Evolutionary conservation across 257 asterid genomes (phyloP), one percentile per base, ranked within the genome.

Genomic region (Paulownia fortunei): DNA sequence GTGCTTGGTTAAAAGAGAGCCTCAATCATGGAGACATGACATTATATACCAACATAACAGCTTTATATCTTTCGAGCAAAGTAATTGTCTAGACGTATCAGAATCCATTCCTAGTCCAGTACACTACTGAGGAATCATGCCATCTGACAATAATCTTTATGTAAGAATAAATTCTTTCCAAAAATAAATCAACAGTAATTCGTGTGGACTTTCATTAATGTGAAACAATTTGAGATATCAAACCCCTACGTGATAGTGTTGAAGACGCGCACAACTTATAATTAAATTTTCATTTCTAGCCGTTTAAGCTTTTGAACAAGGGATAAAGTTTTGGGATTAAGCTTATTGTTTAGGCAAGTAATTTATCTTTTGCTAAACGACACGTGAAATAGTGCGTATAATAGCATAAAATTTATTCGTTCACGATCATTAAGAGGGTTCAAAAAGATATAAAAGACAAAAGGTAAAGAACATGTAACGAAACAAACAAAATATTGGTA

Each of bases 31-130:
- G 64, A 63, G 78, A 81, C 81, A 69, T 61, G 69, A 76, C 44
- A n/a, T 12, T 52, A 76, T 81, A 75, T 69, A 61, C 54, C 54
- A 37, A 55, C 61, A 36, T 41, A 64, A 56, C 3, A 42, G 55
- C 78, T 76, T 76, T 76, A 16, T 69, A 76, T 76, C 42, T 59
- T 69, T 62, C 7, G 54, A 61, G 19, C 54, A n/a, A 27, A 80
- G 21, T 41, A 66, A 60, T 24, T 61, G 36, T 51, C 10, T 9
- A 76, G 64, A 81, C 78, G 84, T 73, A 69, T 81, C 81, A 52
- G 74, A 76, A 76, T 76, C 68, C 62, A 59, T 70, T 61, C 39
- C 3, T 52, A 47, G 10, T 26, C 51, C 47, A 47, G 19, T 26
- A 3, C 23, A 56, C 23, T 62, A 42, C 24, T 44, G 56, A 77